Evolutionary conservation across 2,329 filamentous ascomycete genomes (phyloP).

Genomic region (Hymenoscyphus infarciens): DNA sequence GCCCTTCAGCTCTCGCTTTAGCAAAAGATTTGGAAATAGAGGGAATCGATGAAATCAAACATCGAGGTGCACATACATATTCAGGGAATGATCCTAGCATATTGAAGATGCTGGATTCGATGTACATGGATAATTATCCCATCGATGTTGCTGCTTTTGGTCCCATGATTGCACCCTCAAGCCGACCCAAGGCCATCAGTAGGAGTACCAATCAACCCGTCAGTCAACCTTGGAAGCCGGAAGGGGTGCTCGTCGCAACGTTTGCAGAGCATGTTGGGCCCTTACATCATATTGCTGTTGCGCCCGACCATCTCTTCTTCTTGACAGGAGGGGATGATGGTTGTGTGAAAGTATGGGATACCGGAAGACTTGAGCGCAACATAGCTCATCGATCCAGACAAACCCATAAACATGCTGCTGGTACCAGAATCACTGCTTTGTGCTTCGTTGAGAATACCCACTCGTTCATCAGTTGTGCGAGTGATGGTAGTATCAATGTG

Average conservation of each 20-base stretch:
- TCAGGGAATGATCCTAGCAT: constrained; percentile 71
- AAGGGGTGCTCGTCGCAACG: constrained; percentile 78
- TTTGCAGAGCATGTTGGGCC: constrained; percentile 83
- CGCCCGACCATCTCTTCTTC: constrained; percentile 93
- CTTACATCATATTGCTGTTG: constrained; percentile 75
- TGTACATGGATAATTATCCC: constrained; percentile 72
- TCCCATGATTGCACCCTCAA: constrained; percentile 70
- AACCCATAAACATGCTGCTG: constrained; percentile 71
- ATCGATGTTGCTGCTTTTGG: constrained; percentile 70
- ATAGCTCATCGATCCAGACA: constrained; percentile 83
- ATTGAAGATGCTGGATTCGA: constrained; percentile 72
- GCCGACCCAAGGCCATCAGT: constrained; percentile 48
- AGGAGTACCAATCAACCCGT: constrained; percentile 29
- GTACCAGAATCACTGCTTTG: constrained; percentile 71
- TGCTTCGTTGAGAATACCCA: constrained; percentile 94
- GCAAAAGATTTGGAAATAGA: constrained; percentile 37
- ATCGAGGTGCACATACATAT: constrained; percentile 74
- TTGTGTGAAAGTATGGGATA: constrained; percentile 89
- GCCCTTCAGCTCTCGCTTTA: constrained; percentile 38
- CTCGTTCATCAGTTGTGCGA: constrained; percentile 86
- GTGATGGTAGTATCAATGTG: constrained; percentile 84
- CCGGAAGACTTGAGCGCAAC: constrained; percentile 83
- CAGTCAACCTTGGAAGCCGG: constrained; percentile 73
- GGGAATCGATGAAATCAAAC: constrained; percentile 42
- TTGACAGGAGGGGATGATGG: constrained; percentile 91